phyloP scores from a whole-genome alignment of 768 basidiomycete genomes.

The Pholiota microspora region DNA sequence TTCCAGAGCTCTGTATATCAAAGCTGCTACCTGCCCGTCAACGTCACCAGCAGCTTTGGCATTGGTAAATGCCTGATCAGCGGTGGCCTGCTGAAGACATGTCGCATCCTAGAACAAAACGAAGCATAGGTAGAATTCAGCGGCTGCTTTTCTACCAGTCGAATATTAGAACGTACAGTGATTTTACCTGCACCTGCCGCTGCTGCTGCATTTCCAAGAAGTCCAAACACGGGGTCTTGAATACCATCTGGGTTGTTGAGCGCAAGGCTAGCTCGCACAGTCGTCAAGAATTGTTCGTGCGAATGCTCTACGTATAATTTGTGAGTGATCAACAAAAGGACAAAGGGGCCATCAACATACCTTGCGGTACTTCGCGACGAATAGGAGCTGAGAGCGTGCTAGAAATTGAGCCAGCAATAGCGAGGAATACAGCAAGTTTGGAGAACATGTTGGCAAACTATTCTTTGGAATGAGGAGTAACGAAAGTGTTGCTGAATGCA shows the following conservation, averaged over 20 bases:
- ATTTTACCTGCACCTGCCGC: constrained; percentile 51
- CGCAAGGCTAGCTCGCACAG: constrained; percentile 45
- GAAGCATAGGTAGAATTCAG: too few species aligned
- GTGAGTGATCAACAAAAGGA: constrained; percentile 10
- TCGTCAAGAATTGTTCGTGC: constrained; percentile 54
- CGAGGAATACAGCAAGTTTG: constrained; percentile 21
- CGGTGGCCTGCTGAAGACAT: constrained; percentile 64
- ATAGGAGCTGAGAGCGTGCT: constrained; percentile 38
- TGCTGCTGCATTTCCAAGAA: constrained; percentile 67
- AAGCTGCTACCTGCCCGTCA: constrained; percentile 51
- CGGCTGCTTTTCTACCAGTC: too few species aligned
- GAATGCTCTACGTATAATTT: constrained; percentile 50
- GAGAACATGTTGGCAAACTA: constrained; percentile 20
- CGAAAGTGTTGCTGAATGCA: constrained; percentile 15
- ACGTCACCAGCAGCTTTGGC: constrained; percentile 62
- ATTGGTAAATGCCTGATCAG: constrained; percentile 72
- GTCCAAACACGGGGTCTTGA: constrained; percentile 60
- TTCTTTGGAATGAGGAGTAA: constrained; percentile 13
- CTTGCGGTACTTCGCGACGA: constrained; percentile 62
- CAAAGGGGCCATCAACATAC: too few species aligned
- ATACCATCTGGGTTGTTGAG: constrained; percentile 61
- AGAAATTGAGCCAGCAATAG: constrained; percentile 32
- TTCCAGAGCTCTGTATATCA: constrained; percentile 66
- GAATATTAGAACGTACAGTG: constrained; percentile 32
- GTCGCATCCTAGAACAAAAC: constrained; percentile 43